These are phyloP conservation scores for Triangularia setosa DNA, from an alignment of 2,329 filamentous ascomycete species.

Conservation along the genomic window DNA sequence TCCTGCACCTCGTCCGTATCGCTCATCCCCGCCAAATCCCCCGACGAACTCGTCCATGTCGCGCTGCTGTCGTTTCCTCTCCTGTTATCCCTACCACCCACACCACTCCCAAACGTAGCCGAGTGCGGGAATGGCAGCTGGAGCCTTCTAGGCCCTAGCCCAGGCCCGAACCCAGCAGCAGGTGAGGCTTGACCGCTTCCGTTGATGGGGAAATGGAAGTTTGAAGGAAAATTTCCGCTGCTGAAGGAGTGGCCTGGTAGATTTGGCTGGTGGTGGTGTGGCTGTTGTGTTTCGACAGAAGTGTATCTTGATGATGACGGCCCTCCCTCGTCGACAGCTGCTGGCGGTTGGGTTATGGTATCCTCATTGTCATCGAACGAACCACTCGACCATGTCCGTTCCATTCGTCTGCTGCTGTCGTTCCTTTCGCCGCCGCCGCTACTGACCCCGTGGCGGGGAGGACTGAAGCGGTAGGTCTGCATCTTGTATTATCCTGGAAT, in stretches of 20 bases:
- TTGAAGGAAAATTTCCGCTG: background rate
- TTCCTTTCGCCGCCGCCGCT: background rate
- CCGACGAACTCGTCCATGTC: conserved; percentile 57
- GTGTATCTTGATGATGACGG: background rate
- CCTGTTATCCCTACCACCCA: conserved; percentile 9
- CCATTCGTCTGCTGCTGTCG: background rate
- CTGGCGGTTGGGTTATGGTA: background rate
- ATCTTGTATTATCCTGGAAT: background rate
- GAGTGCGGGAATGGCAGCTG: background rate
- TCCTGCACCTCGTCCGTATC: conserved; percentile 49
- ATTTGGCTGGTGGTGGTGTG: background rate
- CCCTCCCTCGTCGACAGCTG: background rate
- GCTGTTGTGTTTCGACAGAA: background rate
- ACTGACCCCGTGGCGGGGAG: background rate
- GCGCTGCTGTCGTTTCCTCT: conserved; percentile 39
- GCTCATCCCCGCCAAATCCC: conserved; percentile 43
- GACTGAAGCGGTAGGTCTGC: background rate
- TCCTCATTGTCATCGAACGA: background rate
- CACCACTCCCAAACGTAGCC: conserved; percentile 20
- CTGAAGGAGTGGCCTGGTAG: background rate
- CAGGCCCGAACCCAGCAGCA: background rate
- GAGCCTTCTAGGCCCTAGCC: background rate
- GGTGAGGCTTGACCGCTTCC: too few relatives aligned
- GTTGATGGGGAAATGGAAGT: background rate
- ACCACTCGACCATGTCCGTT: background rate